Conservation (phyloP, 805 yeast genomes). For the Nakazawaea pomicola region DNA sequence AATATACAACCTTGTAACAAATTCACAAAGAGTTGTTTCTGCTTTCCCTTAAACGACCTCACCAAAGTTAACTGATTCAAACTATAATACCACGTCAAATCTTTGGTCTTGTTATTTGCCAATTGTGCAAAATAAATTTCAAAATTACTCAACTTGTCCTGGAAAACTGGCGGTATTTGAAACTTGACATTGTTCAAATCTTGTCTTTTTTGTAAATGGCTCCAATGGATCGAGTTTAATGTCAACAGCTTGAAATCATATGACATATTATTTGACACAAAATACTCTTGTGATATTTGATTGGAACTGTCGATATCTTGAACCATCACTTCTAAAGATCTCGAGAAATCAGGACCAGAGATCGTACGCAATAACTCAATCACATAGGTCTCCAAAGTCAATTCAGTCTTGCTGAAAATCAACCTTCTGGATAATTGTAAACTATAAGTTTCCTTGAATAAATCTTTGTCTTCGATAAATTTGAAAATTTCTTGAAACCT, state of each 20-base stretch:
- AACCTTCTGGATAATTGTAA: slow-evolving; percentile 33
- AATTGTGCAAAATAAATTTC: slow-evolving; percentile 20
- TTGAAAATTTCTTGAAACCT: slow-evolving; percentile 24
- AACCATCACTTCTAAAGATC: slow-evolving; percentile 4
- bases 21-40: slow-evolving; percentile 30
- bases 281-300: background rate
- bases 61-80: slow-evolving; percentile 30
- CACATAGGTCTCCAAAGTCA: slow-evolving; percentile 20
- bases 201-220: slow-evolving; percentile 24
- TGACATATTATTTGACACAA: background rate
- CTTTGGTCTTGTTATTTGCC: slow-evolving; percentile 19
- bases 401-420: slow-evolving; percentile 21
- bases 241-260: slow-evolving; percentile 3
- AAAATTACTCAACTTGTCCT: slow-evolving; percentile 20
- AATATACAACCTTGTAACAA: slow-evolving; percentile 33
- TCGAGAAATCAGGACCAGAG: slow-evolving; percentile 1
- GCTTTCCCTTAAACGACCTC: slow-evolving; percentile 20
- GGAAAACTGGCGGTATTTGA: slow-evolving; percentile 23
- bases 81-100: slow-evolving; percentile 25
- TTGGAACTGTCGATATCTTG: too few relatives aligned
- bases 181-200: slow-evolving; percentile 11
- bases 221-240: slow-evolving; percentile 29
- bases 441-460: slow-evolving; percentile 27
- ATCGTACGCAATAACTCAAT: slow-evolving; percentile 18
- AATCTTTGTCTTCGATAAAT: slow-evolving; percentile 28